phyloP scores from a whole-genome alignment of 2,329 filamentous ascomycete species.

The Fusarium incarnatum region DNA sequence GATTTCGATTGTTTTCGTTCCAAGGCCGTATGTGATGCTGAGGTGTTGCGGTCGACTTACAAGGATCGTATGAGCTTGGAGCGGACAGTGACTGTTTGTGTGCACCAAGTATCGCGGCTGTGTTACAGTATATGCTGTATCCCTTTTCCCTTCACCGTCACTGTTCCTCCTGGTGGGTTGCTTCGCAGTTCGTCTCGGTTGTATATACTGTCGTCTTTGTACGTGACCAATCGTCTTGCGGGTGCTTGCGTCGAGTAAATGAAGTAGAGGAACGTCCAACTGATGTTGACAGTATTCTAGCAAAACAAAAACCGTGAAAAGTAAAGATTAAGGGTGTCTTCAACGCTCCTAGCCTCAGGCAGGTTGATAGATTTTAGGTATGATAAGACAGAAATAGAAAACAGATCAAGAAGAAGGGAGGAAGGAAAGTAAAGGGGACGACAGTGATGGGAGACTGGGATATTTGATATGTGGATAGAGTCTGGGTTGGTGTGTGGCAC shows the following conservation, averaged over 20 bases:
- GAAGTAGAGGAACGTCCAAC: conserved; percentile 2
- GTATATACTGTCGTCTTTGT: conserved; percentile 19
- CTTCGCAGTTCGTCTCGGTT: conserved; percentile 33
- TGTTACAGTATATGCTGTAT: conserved; percentile 22
- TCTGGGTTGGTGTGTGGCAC: conserved; percentile 34
- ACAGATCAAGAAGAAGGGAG: conserved; percentile 34
- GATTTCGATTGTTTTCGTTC: background rate
- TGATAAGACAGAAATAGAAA: conserved; percentile 28
- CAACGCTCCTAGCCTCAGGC: background rate
- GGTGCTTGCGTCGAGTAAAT: conserved; percentile 22
- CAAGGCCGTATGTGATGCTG: conserved; percentile 9
- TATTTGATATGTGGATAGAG: conserved; percentile 39
- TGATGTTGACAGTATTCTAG: conserved; percentile 11
- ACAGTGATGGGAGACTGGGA: conserved; percentile 32
- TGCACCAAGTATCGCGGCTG: conserved; percentile 27
- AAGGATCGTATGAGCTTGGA: conserved; percentile 34
- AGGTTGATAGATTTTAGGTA: background rate
- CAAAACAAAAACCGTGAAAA: conserved; percentile 11
- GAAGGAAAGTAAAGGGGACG: conserved; percentile 39
- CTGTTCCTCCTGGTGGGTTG: conserved; percentile 19
- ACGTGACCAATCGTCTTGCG: conserved; percentile 9
- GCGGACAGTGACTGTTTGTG: conserved; percentile 29
- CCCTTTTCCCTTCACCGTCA: conserved; percentile 5
- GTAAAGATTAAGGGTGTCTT: conserved; percentile 16
- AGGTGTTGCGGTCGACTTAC: conserved; percentile 41